Base-by-base conservation (phyloP, 75 land plant species). In the Pseudotsuga menziesii region DNA sequence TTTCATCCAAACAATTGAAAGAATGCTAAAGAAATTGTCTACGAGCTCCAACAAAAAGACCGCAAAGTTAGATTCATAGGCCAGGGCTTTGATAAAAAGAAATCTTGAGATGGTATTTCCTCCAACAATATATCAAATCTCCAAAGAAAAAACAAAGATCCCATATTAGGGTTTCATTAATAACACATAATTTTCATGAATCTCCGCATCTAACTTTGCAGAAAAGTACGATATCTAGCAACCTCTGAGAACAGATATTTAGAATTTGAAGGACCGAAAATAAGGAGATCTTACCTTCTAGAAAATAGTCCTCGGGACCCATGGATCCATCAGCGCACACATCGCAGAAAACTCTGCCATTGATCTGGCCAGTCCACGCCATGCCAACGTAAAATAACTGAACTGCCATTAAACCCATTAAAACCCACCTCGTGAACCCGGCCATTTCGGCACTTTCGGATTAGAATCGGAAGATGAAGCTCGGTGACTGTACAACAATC, bases 281-380 rank as follows among this genome's bases (percentile, higher is more conserved):
- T 15, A 48, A 9, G 0, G 35, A 25, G 8, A 20, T 52, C 56
- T 74, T 74, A 78, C 89, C 89, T 85, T 85, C 78, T 1, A 90
- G 61, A 35, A 79, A 36, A 72, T 83, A 82, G 57, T 90, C 91
- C 75, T 90, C 91, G 36, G 91, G 91, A 1, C 91, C 91, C n/a
- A 90, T 61, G 39, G 87, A 78, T 29, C 89, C 80, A 75, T 90
- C 91, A 8, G 77, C 87, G 54, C 91, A 90, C 8, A 87, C 85
- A 80, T 90, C 91, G 56, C 89, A 87, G 20, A 87, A 80, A 26
- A 89, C 89, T 58, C 87, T 75, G 26, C 91, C 91, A 63, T 77
- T 80, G 81, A 89, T 84, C 58, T 87, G 85, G 9, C 91, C 91
- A 11, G 89, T 89, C 91, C 91, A 89, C 13, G 87, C 87, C 39